Percentiles rank a stretch among this genome's conserved stretches.
Conservation (phyloP, 345 rosid genomes). For the Pistacia vera region DNA sequence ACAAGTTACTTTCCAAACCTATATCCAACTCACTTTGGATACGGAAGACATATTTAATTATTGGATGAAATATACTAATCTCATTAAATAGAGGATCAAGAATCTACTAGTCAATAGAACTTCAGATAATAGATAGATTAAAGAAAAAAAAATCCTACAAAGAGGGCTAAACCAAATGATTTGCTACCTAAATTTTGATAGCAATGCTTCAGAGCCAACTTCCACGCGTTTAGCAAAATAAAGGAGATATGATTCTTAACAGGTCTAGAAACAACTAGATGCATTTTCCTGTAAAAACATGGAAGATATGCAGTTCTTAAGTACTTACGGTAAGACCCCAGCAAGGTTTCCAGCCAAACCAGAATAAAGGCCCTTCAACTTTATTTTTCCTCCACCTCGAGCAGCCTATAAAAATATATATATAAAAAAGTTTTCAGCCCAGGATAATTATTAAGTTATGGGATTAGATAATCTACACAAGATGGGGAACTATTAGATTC, state of each 20-base stretch:
- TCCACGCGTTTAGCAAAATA: neutral
- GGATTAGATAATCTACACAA: neutral
- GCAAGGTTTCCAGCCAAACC: constrained; percentile 92
- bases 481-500: neutral
- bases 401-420: constrained; percentile 53
- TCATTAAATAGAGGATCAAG: neutral
- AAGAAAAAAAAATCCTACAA: neutral
- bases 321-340: constrained; percentile 93
- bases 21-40: neutral
- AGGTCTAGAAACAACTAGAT: neutral
- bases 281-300: neutral
- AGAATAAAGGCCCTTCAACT: constrained; percentile 87
- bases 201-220: neutral
- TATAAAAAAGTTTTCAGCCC: neutral
- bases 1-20: neutral
- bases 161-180: neutral
- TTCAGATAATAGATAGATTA: neutral
- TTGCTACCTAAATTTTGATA: neutral
- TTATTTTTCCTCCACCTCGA: constrained; percentile 86
- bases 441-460: neutral
- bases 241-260: neutral
- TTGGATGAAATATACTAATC: neutral
- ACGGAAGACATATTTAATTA: neutral
- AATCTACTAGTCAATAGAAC: neutral
- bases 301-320: constrained; percentile 6